Base-by-base conservation (phyloP, 1,284 basidiomycete genomes). In the Neolentinus lepideus region DNA sequence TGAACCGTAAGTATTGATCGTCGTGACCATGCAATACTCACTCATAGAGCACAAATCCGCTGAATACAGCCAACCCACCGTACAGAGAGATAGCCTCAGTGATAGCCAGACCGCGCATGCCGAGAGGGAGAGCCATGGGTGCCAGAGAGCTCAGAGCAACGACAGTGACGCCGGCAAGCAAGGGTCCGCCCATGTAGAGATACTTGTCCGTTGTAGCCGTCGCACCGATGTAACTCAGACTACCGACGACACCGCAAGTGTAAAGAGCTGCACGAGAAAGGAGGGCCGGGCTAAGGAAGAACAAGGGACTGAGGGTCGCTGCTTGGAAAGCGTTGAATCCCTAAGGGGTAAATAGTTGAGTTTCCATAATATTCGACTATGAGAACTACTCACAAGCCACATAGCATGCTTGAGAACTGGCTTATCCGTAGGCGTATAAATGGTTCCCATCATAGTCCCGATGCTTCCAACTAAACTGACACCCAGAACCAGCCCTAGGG, bases 251-350 rank as follows among this genome's bases (percentile, higher is more conserved):
- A 48, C 92, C 93, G 47, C 85, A 81, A 0, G 93, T 95, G 71
- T 96, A 96, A 3, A 96, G 74, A 11, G 90, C 93, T 9, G 93
- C 94, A 43, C 93, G 83, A n/a, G 88, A 86, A 48, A 96, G 79
- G 58, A 96, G 79, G 12, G 90, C 91, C 1, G 94, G 93, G 64
- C 79, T 86, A 54, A 93, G 71, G 79, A 95, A 94, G 73, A 92
- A 91, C 22, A 96, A 69, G 24, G 91, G 91, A 58, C 82, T 90
- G 57, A 90, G 77, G 2, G 88, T 90, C 3, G 88, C 89, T 14
- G 91, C 91, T 74, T 95, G 93, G 65, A 83, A 91, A 3, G 79
- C 85, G 62, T 94, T 93, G 72, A 94, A 94, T 2, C 85, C 85
- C 86, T 89, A 56, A 11, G n/a, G 22, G 52, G 51, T 25, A 58